Percentiles rank a stretch among this genome's conserved stretches.
These are phyloP conservation scores for Mesembryanthemum crystallinum DNA, from an alignment of 148 eudicot species.

Conservation along the genomic window DNA sequence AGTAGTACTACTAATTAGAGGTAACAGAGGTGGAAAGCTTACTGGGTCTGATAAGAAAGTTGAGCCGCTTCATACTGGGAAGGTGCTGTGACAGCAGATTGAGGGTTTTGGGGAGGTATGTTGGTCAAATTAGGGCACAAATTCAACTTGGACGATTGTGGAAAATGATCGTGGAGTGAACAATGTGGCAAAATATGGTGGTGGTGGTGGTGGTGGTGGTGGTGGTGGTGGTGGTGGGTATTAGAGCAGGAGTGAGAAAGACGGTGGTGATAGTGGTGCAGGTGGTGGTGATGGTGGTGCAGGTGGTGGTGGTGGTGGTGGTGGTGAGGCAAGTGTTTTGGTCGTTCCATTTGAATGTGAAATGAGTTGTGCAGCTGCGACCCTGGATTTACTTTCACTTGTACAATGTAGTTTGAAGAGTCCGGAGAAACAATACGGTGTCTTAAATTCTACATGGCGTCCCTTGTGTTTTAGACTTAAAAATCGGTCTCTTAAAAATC, in stretches of 20 bases:
- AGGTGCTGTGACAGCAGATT: conserved; percentile 14
- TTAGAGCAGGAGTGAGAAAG: background rate
- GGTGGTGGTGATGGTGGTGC: conserved; percentile 27
- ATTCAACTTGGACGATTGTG: conserved; percentile 8
- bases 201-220: conserved; percentile 31
- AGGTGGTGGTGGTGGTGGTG: conserved; percentile 14
- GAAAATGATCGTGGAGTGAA: conserved; percentile 19
- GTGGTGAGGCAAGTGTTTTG: no score
- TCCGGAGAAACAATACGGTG: no score
- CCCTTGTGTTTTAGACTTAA: no score
- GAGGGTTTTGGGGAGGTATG: conserved; percentile 26
- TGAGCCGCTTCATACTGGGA: conserved; percentile 5
- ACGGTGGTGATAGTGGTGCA: conserved; percentile 16
- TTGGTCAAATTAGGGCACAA: conserved; percentile 28
- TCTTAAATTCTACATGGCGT: no score
- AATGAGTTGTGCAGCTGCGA: no score
- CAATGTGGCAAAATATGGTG: conserved; percentile 26
- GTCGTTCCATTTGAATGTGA: no score
- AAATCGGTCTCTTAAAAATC: no score
- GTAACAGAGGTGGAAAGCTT: conserved; percentile 5
- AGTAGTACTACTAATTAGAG: background rate
- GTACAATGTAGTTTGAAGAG: no score
- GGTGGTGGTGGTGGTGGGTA: conserved; percentile 5
- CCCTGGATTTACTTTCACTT: no score
- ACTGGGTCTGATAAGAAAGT: conserved; percentile 24